Percentiles rank a stretch among this genome's conserved stretches.
These are phyloP conservation scores for Epichloe glyceriae DNA, from an alignment of 2,329 filamentous ascomycete species.

Conservation along the genomic window DNA sequence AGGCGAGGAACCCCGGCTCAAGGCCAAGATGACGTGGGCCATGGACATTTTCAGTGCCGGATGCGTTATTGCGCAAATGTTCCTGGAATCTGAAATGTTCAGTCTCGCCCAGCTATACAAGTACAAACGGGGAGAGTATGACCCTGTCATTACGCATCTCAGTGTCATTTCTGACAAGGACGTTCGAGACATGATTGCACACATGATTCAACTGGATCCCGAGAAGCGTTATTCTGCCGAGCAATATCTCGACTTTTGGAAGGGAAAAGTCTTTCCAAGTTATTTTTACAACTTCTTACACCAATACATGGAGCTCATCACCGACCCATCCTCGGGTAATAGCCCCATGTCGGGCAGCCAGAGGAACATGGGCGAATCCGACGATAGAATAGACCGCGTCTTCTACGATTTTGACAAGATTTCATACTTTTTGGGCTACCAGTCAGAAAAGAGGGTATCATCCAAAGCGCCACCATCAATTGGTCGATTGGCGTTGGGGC, in stretches of 20 bases:
- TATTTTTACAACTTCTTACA: conserved; percentile 98
- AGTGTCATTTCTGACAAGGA: conserved; percentile 79
- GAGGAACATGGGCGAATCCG: conserved; percentile 70
- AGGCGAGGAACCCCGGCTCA: conserved; percentile 49
- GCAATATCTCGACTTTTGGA: conserved; percentile 87
- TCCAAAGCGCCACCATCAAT: conserved; percentile 14
- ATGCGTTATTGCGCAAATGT: conserved; percentile 92
- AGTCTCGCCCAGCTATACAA: conserved; percentile 93
- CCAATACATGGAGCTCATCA: conserved; percentile 94
- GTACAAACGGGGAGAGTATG: conserved; percentile 85
- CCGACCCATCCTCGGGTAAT: conserved; percentile 73
- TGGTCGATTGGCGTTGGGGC: conserved; percentile 38
- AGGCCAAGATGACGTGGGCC: conserved; percentile 61
- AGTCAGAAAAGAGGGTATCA: conserved; percentile 31
- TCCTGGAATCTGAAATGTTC: conserved; percentile 92
- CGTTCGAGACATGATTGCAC: conserved; percentile 75
- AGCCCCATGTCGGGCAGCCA: conserved; percentile 51
- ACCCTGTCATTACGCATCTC: conserved; percentile 68
- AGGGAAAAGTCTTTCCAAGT: conserved; percentile 79
- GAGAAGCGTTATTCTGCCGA: conserved; percentile 86
- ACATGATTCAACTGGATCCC: conserved; percentile 94
- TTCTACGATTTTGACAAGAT: conserved; percentile 97
- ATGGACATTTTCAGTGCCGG: conserved; percentile 98
- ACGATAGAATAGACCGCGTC: conserved; percentile 86
- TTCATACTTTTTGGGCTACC: conserved; percentile 78